Conservation (phyloP, 2,329 filamentous ascomycete species). For the Fusarium multiceps region DNA sequence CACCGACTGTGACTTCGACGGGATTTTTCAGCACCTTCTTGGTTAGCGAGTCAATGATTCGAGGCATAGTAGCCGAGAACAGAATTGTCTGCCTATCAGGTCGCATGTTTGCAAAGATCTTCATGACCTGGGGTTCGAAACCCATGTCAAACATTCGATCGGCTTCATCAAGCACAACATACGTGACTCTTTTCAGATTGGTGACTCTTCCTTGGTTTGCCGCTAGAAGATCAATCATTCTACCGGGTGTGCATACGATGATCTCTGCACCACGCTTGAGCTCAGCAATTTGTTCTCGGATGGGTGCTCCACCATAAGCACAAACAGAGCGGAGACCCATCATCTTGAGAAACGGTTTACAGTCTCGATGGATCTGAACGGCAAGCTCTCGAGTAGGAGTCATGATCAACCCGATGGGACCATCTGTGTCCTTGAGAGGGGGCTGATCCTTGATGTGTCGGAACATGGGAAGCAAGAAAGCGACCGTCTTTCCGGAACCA, state of each 20-base stretch:
- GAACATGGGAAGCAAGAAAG: conserved; percentile 96
- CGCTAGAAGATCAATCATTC: conserved; percentile 93
- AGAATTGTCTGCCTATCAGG: conserved; percentile 94
- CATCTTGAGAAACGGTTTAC: conserved; percentile 92
- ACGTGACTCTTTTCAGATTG: conserved; percentile 88
- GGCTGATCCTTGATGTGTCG: conserved; percentile 96
- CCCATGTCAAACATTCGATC: conserved; percentile 99
- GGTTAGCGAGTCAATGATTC: conserved; percentile 89
- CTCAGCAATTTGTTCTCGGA: conserved; percentile 97
- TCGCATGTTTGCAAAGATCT: conserved; percentile 90
- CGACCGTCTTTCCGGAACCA: conserved; percentile 96
- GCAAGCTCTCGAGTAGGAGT: conserved; percentile 95
- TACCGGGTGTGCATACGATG: conserved; percentile 92
- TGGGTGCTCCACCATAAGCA: conserved; percentile 93
- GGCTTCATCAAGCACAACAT: conserved; percentile 95
- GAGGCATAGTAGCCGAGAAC: conserved; percentile 96
- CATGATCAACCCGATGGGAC: conserved; percentile 88
- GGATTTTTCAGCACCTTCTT: conserved; percentile 88
- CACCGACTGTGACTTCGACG: conserved; percentile 92
- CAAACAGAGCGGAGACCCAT: conserved; percentile 88
- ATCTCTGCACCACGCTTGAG: conserved; percentile 95
- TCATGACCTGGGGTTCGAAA: conserved; percentile 98
- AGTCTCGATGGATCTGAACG: conserved; percentile 92
- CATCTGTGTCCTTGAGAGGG: conserved; percentile 83
- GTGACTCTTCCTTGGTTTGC: conserved; percentile 95